Percentiles rank a stretch among this genome's conserved stretches.
These are phyloP conservation scores for Xylariaceae sp. DNA, from an alignment of 2,329 filamentous ascomycete genomes.

Conservation along the genomic window DNA sequence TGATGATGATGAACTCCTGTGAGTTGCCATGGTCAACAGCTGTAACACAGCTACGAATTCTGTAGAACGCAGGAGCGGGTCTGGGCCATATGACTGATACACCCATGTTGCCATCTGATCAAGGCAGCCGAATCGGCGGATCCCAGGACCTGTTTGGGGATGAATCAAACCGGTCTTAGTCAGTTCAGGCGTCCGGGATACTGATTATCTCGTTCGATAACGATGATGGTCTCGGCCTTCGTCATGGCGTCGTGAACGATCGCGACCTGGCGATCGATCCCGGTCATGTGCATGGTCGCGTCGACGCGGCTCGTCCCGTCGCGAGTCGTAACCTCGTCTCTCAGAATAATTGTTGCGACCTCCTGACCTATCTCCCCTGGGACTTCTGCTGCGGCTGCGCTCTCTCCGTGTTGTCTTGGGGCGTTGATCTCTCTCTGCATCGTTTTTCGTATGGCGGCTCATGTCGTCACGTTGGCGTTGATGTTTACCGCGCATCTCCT, in stretches of 20 bases:
- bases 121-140: not conserved
- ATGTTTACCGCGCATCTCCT: constrained; percentile 55
- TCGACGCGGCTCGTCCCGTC: constrained; percentile 22
- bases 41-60: constrained; percentile 3
- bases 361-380: constrained; percentile 23
- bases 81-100: not conserved
- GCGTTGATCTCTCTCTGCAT: constrained; percentile 27
- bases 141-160: not conserved
- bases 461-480: constrained; percentile 36
- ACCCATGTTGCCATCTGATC: not conserved
- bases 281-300: constrained; percentile 13
- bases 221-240: constrained; percentile 19
- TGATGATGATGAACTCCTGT: not conserved
- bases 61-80: not conserved
- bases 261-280: constrained; percentile 23
- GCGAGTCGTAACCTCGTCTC: constrained; percentile 20
- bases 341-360: constrained; percentile 20
- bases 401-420: constrained; percentile 4
- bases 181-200: not conserved
- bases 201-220: constrained; percentile 24
- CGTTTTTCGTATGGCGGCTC: constrained; percentile 26
- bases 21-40: not conserved
- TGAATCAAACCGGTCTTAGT: not conserved
- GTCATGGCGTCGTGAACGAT: constrained; percentile 22
- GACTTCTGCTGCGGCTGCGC: constrained; percentile 32